Evolutionary conservation across 352 stramenopile species (phyloP), one percentile per base, ranked within the genome.

Genomic region (Plasmopara halstedii): DNA sequence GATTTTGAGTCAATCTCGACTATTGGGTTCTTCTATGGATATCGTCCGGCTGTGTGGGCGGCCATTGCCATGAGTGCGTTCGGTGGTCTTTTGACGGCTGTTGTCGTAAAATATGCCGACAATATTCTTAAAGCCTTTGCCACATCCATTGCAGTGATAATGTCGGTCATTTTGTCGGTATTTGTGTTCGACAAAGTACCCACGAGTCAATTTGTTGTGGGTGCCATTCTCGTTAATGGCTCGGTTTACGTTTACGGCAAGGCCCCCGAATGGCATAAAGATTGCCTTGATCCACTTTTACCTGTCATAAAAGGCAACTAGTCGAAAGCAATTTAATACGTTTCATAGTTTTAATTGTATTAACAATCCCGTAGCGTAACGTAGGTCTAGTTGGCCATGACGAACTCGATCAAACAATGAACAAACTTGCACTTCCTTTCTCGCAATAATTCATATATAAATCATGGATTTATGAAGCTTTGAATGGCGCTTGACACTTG

Each of bases 61-160:
- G 77, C 78, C 14, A 87, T 93, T 23, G 43, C 41, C 20, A 56
- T 84, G 33, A 82, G 73, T 26, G 81, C 78, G 8, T 79, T 88
- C 29, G 81, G 81, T 23, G 81, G 81, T 0, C 50, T 93, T 39
- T 69, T 93, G 34, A 90, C 79, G 4, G 81, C 81, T 11, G 75
- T 89, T 4, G 81, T 93, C 17, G 79, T 93, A 48, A 89, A 89
- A 49, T 93, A 90, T 46, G 79, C 81, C 15, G 81, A 93, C 60
- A 93, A 93, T 48, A 86, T 93, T 47, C 56, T 93, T 53, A 93
- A 93, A 62, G 80, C 72, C 13, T 93, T 93, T 35, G 78, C 78
- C 2, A 93, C 81, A 32, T 89, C 81, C 7, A 88, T 93, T 42
- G 79, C 78, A 6, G 75, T 90, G 20, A 67, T 93, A 22, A 57